These are phyloP conservation scores for Pseudogymnoascus sp. DNA, from an alignment of 2,329 filamentous ascomycete genomes.

Conservation along the genomic window DNA sequence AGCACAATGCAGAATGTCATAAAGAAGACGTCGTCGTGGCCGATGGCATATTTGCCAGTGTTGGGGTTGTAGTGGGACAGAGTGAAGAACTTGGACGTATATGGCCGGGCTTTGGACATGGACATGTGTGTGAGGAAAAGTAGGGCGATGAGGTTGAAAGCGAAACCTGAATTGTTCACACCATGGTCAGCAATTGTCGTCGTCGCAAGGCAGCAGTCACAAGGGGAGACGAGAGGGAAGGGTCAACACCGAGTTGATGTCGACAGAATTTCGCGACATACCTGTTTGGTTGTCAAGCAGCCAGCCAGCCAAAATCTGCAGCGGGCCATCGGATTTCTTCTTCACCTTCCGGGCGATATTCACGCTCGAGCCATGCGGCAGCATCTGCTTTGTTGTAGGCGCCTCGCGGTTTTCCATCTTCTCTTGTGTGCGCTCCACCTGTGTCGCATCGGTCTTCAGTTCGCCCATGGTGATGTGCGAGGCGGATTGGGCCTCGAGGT, in stretches of 20 bases:
- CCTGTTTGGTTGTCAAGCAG: slow-evolving; percentile 1
- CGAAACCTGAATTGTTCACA: slow-evolving; percentile 52
- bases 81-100: slow-evolving; percentile 81
- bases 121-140: slow-evolving; percentile 74
- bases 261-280: not conserved
- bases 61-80: slow-evolving; percentile 72
- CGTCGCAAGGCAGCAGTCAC: not conserved
- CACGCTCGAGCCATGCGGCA: not conserved
- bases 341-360: slow-evolving; percentile 4
- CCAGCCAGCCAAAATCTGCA: not conserved
- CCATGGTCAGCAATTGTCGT: not conserved
- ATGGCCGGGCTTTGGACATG: slow-evolving; percentile 69
- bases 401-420: not conserved
- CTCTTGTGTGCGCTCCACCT: not conserved
- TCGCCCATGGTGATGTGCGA: not conserved
- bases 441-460: not conserved
- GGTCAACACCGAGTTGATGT: slow-evolving; percentile 11
- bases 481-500: not conserved
- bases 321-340: not conserved
- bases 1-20: slow-evolving; percentile 72
- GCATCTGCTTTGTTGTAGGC: not conserved
- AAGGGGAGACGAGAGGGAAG: not conserved
- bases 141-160: slow-evolving; percentile 75
- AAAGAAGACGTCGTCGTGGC: slow-evolving; percentile 71
- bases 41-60: slow-evolving; percentile 64